Evolutionary conservation across 176 grass and related monocot species (phyloP).

Genomic region (Carex pumila): DNA sequence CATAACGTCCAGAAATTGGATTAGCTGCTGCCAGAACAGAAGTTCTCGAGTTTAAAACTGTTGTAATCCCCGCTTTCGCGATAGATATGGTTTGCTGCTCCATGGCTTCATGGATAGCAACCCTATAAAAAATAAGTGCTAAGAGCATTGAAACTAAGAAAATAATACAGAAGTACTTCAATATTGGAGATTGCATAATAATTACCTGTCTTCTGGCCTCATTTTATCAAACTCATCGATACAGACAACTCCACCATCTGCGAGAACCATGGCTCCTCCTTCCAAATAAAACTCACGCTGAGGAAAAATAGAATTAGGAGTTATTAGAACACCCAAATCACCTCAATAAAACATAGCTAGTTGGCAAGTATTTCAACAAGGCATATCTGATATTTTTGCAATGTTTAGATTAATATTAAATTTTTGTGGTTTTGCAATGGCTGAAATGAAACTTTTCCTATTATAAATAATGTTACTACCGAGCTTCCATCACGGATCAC

Average conservation of each 20-base stretch:
- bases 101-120: constrained; percentile 99
- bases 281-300: constrained; percentile 99
- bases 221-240: constrained; percentile 99
- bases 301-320: neutral
- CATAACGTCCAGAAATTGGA: constrained; percentile 82
- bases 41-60: constrained; percentile 91
- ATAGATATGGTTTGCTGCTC: constrained; percentile 99
- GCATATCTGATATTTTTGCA: neutral
- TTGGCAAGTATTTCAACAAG: neutral
- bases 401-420: neutral
- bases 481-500: constrained; percentile 83
- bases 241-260: constrained; percentile 94
- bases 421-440: neutral
- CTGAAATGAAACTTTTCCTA: neutral
- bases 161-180: neutral
- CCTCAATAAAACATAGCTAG: neutral
- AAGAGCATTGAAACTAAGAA: neutral
- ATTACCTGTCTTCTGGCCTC: constrained; percentile 93
- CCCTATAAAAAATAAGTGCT: constrained; percentile 32
- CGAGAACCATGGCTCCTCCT: constrained; percentile 97
- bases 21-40: constrained; percentile 98
- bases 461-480: constrained; percentile 35
- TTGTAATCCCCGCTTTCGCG: constrained; percentile 97
- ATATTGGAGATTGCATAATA: neutral
- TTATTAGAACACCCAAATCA: neutral